Evolutionary conservation across 2,329 filamentous ascomycete species (phyloP), one percentile per base, ranked within the genome.

Genomic region (Drechslerella stenobrocha): DNA sequence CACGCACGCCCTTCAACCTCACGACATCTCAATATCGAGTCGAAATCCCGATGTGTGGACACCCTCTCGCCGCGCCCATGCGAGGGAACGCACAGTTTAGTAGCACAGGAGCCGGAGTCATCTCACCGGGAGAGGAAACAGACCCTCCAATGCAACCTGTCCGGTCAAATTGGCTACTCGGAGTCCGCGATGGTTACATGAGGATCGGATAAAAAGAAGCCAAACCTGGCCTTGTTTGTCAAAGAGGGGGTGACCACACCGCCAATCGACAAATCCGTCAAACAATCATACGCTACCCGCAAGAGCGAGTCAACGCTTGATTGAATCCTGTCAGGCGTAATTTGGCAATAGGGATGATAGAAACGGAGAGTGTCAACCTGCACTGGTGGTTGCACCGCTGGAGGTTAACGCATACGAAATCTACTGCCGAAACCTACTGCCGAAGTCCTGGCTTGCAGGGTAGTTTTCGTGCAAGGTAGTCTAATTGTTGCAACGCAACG

Each of bases 281-380:
- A 37, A 50, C 18, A 35, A 24, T 15, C 23, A 28, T 56, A 23
- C 34, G 51, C 44, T 48, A 45, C 42, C 30, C 26, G 9, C 23
- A 46, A 15, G 22, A 30, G 28, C 7, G 30, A 15, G 13, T 3
- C 15, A 18, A 22, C 11, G 34, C 23, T 50, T 32, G 24, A 20
- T 11, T 37, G 4, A n/a, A 37, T 15, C 15, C 34, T 37, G 4
- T 6, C 4, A n/a, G n/a, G 34, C n/a, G 13, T 15, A 37, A 15
- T 11, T 37, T 42, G 37, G 22, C n/a, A 9, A 42, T 18, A 23
- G 44, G 32, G 30, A 51, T 64, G 51, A 55, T 67, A 44, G 45
- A 67, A 59, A n/a, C n/a, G 22, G 32, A 67, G 55, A 40, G 55
- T 56, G 55, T 67, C 55, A 67, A 60, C 35, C 15, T 52, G 63